These are phyloP conservation scores for Chlorella sp. DNA, from an alignment of 139 green algal genomes.

Conservation along the genomic window DNA sequence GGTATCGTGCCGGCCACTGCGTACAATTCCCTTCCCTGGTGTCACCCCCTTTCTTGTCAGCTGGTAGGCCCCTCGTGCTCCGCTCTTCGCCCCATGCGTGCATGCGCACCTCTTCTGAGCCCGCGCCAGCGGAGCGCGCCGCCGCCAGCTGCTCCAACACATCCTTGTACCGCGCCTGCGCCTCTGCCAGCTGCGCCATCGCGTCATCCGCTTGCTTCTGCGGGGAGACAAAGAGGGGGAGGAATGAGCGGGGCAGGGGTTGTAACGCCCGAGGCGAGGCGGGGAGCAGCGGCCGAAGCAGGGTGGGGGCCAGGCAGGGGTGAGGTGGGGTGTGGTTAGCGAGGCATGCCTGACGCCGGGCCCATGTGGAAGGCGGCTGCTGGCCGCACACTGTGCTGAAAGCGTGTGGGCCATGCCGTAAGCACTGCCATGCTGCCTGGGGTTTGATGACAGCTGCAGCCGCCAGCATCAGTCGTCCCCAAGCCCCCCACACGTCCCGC, in stretches of 20 bases:
- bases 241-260: not conserved
- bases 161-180: not conserved
- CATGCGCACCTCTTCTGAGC: not conserved
- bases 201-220: constrained; percentile 1
- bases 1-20: too few species aligned
- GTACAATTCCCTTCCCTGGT: too few species aligned
- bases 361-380: not conserved
- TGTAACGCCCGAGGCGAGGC: too few species aligned
- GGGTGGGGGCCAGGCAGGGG: too few species aligned
- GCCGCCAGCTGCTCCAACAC: constrained; percentile 12
- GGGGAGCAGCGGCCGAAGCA: too few species aligned
- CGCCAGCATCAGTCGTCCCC: too few species aligned
- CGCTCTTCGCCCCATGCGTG: not conserved
- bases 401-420: not conserved
- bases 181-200: not conserved
- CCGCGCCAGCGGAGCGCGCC: not conserved
- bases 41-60: too few species aligned
- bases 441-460: too few species aligned
- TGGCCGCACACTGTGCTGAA: not conserved
- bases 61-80: not conserved
- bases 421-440: not conserved
- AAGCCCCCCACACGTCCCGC: too few species aligned
- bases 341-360: not conserved
- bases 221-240: not conserved
- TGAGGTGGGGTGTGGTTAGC: not conserved